Evolutionary conservation across 2,329 filamentous ascomycete genomes (phyloP).

Genomic region (Diaporthe destruens): DNA sequence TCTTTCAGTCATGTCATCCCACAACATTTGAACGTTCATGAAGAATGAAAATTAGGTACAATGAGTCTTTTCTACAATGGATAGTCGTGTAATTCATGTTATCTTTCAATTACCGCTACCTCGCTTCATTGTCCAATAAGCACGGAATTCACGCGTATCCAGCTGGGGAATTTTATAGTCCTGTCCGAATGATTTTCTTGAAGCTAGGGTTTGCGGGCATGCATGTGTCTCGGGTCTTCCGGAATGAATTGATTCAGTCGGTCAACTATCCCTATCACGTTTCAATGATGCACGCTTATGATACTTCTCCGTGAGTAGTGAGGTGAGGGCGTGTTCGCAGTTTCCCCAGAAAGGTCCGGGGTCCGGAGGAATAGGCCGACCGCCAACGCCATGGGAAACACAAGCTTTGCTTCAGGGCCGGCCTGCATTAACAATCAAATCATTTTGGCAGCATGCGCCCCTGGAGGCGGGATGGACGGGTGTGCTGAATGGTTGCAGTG

Average conservation of each 20-base stretch:
- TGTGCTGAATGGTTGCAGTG: background rate
- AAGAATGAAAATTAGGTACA: too few species aligned
- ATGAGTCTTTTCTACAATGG: too few species aligned
- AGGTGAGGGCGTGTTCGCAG: background rate
- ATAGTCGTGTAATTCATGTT: too few species aligned
- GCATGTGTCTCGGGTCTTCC: background rate
- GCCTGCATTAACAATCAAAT: background rate
- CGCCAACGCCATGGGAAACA: background rate
- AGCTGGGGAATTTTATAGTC: too few species aligned
- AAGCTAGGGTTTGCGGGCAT: background rate
- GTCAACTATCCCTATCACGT: background rate
- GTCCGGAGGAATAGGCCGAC: background rate
- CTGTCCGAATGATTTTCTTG: background rate
- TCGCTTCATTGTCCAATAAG: too few species aligned
- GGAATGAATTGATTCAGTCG: background rate
- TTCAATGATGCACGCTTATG: background rate
- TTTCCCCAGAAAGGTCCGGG: slow-evolving; percentile 8
- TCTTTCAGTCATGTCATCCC: too few species aligned
- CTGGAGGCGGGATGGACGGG: background rate
- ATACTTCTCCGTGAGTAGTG: background rate
- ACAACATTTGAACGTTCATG: too few species aligned
- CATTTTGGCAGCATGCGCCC: background rate
- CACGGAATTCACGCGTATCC: background rate
- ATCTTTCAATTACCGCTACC: too few species aligned
- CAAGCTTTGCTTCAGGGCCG: background rate